Base-by-base conservation (phyloP, 2,329 filamentous ascomycete genomes). In the Fusarium luffae region DNA sequence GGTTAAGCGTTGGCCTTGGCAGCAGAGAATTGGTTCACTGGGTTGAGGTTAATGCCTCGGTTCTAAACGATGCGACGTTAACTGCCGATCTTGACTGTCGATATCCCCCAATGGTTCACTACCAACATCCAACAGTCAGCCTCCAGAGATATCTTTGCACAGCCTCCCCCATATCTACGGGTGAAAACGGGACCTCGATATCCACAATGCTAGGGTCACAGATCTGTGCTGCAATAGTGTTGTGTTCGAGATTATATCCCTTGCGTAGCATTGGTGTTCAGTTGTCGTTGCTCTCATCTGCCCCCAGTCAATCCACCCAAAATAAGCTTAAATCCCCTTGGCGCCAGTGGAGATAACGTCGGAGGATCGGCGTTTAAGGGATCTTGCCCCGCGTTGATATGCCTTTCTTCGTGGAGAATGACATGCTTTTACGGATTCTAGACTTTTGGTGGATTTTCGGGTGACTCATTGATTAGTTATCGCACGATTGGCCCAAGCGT, bases 281-380 rank as follows among this genome's bases (percentile, higher is more conserved):
- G 41, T 34, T 18, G n/a, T 23, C 19, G 40, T 42, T 41, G n/a
- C 47, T 63, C 13, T 18, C 21, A 12, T 43, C 21, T 55, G 40
- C 42, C 62, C 62, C 55, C 63, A 5, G 50, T 40, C 19, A 16
- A 13, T 1, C 32, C 60, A 21, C 52, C 52, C 52, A 37, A 37
- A 46, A 63, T 61, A 54, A 63, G 50, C 67, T 69, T 58, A 62
- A 51, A 64, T 60, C 30, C 52, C 18, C 49, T 48, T 68, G 51
- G 63, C 66, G 19, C 48, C 68, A 68, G 52, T 65, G 47, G 68
- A 52, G 67, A 68, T 60, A 46, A 28, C 64, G 52, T 70, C 63
- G 68, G 68, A 43, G 37, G 54, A 57, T 71, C 72, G 70, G 72
- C 65, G 55, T 68, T 68, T 54, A 58, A 41, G 46, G 58, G 51